Evolutionary conservation across 495 filamentous ascomycete genomes (phyloP).

Genomic region (Pyrenula massariospora): DNA sequence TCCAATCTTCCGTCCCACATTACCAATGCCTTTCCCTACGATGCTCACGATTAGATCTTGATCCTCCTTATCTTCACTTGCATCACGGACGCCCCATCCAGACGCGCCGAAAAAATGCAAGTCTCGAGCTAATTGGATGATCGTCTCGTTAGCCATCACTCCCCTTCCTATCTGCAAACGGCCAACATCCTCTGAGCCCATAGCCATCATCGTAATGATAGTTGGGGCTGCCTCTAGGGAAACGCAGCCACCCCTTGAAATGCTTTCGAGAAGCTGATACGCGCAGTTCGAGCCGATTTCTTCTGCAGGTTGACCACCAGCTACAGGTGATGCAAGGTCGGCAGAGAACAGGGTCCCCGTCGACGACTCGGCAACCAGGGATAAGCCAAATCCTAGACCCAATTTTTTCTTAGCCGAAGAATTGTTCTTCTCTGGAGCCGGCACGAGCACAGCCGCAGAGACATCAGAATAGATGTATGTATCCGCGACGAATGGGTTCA

Average conservation of each 20-base stretch:
- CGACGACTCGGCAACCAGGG: slow-evolving; percentile 81
- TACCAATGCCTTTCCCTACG: slow-evolving; percentile 88
- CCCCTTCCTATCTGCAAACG: slow-evolving; percentile 50
- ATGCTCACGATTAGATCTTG: slow-evolving; percentile 77
- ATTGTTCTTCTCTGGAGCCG: slow-evolving; percentile 46
- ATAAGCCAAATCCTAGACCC: slow-evolving; percentile 82
- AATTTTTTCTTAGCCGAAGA: slow-evolving; percentile 52
- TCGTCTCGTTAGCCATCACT: slow-evolving; percentile 65
- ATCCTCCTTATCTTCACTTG: slow-evolving; percentile 47
- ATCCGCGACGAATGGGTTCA: slow-evolving; percentile 77
- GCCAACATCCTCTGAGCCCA: slow-evolving; percentile 75
- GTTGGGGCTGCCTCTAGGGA: slow-evolving; percentile 54
- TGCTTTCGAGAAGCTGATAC: slow-evolving; percentile 73
- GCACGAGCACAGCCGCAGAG: slow-evolving; percentile 59
- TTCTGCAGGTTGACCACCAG: slow-evolving; percentile 74
- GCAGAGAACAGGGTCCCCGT: slow-evolving; percentile 76
- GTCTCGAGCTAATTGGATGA: slow-evolving; percentile 72
- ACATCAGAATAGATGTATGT: slow-evolving; percentile 77
- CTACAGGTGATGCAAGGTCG: slow-evolving; percentile 69
- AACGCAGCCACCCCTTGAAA: slow-evolving; percentile 74
- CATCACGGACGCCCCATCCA: slow-evolving; percentile 79
- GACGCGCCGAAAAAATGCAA: slow-evolving; percentile 72
- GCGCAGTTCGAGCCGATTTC: slow-evolving; percentile 83
- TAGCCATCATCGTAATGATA: slow-evolving; percentile 84
- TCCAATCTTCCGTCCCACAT: slow-evolving; percentile 87